Evolutionary conservation across 306 rosid genomes (phyloP).

Genomic region (Cucurbita moschata): DNA sequence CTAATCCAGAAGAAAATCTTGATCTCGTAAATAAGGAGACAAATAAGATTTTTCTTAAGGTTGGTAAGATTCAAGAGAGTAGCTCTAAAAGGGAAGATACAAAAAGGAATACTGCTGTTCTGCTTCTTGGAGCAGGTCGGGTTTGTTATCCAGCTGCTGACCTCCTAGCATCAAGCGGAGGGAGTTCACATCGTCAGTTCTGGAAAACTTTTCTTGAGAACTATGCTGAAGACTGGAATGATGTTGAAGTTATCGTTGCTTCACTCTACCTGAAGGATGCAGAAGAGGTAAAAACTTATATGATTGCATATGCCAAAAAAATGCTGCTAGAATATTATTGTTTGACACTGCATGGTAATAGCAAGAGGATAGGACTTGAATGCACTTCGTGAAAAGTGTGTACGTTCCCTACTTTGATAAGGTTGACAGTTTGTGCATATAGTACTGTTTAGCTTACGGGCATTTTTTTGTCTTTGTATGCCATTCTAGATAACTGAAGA

Average conservation of each 20-base stretch:
- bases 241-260: conserved; percentile 72
- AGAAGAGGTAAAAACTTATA: conserved; percentile 42
- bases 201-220: conserved; percentile 34
- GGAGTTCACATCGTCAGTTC: conserved; percentile 25
- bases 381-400: background rate
- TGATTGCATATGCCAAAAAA: background rate
- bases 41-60: conserved; percentile 39
- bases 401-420: conserved; percentile 12
- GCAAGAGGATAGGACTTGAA: background rate
- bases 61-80: conserved; percentile 48
- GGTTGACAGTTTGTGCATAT: conserved; percentile 17
- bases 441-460: background rate
- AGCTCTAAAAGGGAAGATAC: conserved; percentile 23
- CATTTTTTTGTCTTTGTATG: background rate
- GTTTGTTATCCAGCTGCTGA: conserved; percentile 91
- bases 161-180: conserved; percentile 55
- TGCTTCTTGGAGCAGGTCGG: conserved; percentile 89
- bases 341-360: background rate
- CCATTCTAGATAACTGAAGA: conserved; percentile 48
- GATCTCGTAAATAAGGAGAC: conserved; percentile 23
- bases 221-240: conserved; percentile 41
- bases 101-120: conserved; percentile 50
- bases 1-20: conserved; percentile 34
- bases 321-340: background rate
- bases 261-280: conserved; percentile 84